A percentile compares a stretch with the other conserved stretches of the same genome.
These are phyloP conservation scores for Plasmodium ovale DNA, from an alignment of 169 alveolate species.

Conservation along the genomic window DNA sequence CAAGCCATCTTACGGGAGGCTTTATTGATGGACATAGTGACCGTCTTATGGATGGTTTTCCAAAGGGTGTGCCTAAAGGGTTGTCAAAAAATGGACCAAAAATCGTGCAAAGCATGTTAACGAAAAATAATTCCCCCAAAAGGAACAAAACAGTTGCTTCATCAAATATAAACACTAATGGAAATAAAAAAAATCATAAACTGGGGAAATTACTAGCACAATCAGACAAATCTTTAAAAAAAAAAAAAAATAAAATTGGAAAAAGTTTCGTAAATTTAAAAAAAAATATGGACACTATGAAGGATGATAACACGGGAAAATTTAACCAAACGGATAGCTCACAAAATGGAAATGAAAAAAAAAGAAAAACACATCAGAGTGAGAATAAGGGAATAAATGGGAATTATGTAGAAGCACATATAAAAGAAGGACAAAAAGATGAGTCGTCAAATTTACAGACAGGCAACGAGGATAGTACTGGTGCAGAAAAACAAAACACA, in stretches of 20 bases:
- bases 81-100: background rate
- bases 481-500: background rate
- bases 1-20: no score
- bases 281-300: slow-evolving; percentile 12
- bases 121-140: slow-evolving; percentile 3
- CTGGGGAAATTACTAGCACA: slow-evolving; percentile 33
- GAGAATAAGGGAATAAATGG: no score
- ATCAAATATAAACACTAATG: slow-evolving; percentile 1
- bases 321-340: background rate
- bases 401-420: background rate
- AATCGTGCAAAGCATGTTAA: background rate
- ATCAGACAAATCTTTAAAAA: slow-evolving; percentile 35
- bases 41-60: no score
- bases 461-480: background rate
- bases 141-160: slow-evolving; percentile 17
- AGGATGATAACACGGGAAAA: slow-evolving; percentile 4
- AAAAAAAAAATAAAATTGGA: slow-evolving; percentile 35
- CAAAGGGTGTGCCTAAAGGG: background rate
- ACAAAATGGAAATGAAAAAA: slow-evolving; percentile 2
- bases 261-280: slow-evolving; percentile 13
- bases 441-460: background rate
- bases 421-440: background rate
- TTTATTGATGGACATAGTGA: background rate
- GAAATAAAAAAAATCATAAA: slow-evolving; percentile 33
- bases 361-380: background rate